These are phyloP conservation scores for Nicotiana noctiflora DNA, from an alignment of 257 asterid species.

Conservation along the genomic window DNA sequence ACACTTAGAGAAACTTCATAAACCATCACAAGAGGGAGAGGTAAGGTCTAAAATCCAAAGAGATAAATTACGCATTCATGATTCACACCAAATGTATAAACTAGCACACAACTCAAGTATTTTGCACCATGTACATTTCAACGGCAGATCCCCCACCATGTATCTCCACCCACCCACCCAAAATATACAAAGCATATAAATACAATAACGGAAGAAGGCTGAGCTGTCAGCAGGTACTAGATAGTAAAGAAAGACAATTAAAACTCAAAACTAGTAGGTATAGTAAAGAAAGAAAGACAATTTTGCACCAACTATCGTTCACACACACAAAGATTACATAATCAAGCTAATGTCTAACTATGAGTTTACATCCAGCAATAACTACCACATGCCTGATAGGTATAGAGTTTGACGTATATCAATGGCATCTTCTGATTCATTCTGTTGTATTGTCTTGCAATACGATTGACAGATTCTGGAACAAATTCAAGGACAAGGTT, in stretches of 20 bases:
- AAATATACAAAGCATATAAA: neutral
- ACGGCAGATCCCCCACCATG: neutral
- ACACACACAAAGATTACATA: neutral
- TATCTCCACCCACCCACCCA: neutral
- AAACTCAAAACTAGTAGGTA: neutral
- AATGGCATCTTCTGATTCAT: slow-evolving; percentile 87
- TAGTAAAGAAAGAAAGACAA: neutral
- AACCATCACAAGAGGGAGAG: neutral
- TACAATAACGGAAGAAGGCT: neutral
- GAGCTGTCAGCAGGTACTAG: neutral
- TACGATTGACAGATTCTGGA: slow-evolving; percentile 91
- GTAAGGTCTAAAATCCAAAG: neutral
- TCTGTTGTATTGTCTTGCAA: slow-evolving; percentile 88
- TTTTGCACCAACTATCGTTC: neutral
- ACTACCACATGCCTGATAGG: slow-evolving; percentile 60
- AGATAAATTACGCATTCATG: neutral
- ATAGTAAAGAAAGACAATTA: neutral
- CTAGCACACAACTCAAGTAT: neutral
- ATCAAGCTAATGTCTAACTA: neutral
- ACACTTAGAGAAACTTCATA: neutral
- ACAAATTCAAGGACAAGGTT: slow-evolving; percentile 93
- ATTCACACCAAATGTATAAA: neutral
- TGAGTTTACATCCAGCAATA: neutral
- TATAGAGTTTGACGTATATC: slow-evolving; percentile 84
- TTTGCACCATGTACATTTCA: neutral